Evolutionary conservation across 305 asterid species (phyloP).

Genomic region (Fraxinus velutina): DNA sequence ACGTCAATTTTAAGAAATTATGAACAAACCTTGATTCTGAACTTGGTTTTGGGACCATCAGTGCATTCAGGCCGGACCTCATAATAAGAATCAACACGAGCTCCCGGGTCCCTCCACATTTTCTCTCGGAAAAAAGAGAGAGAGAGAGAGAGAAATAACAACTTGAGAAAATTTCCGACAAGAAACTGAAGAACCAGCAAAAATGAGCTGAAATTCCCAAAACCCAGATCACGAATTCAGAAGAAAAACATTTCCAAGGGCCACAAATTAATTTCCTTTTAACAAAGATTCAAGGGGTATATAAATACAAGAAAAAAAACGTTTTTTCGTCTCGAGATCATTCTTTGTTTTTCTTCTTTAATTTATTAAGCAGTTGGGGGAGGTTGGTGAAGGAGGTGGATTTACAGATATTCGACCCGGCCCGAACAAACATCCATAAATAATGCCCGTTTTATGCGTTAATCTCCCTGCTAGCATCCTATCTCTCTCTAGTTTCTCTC

Average conservation of each 20-base stretch:
- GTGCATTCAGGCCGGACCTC: conserved; percentile 79
- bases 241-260: conserved; percentile 22
- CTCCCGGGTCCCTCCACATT: conserved; percentile 87
- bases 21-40: conserved; percentile 69
- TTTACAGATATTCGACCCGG: conserved; percentile 22
- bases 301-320: conserved; percentile 19
- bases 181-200: conserved; percentile 16
- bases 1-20: background rate
- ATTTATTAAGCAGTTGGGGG: conserved; percentile 13
- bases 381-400: conserved; percentile 21
- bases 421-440: conserved; percentile 31
- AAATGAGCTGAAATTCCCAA: conserved; percentile 29
- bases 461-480: conserved; percentile 3
- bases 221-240: conserved; percentile 34
- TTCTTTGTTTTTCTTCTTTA: conserved; percentile 17
- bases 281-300: conserved; percentile 24
- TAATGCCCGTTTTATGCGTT: conserved; percentile 26
- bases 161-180: conserved; percentile 10
- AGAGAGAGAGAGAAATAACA: background rate
- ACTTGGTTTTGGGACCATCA: conserved; percentile 79
- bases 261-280: conserved; percentile 32
- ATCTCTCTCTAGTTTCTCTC: background rate
- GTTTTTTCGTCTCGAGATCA: background rate
- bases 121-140: background rate
- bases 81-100: conserved; percentile 72